Conservation (phyloP, 805 yeast species). For the Pichia occidentalis region DNA sequence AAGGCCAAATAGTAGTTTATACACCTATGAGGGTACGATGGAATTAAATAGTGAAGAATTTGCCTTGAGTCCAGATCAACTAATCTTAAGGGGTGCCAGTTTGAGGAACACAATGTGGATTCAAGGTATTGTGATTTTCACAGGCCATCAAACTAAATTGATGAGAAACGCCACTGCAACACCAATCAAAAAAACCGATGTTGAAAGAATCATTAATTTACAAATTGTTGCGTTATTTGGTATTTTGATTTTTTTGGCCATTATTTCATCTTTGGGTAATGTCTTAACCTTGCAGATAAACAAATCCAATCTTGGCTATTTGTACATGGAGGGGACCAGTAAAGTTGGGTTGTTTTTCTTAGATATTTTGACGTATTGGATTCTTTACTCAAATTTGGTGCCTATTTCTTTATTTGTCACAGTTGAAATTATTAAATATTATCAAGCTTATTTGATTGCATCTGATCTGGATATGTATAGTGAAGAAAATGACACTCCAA, state of each 20-base stretch:
- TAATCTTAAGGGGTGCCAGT: slow-evolving; percentile 91
- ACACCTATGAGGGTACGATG: slow-evolving; percentile 90
- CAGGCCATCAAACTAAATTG: slow-evolving; percentile 96
- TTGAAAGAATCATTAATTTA: slow-evolving; percentile 87
- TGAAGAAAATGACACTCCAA: slow-evolving; percentile 83
- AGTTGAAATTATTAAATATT: slow-evolving; percentile 89
- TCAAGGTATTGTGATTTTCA: slow-evolving; percentile 86
- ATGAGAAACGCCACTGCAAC: slow-evolving; percentile 99
- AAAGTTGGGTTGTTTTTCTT: slow-evolving; percentile 69
- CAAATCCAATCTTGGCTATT: slow-evolving; percentile 49
- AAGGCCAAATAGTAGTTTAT: slow-evolving; percentile 88
- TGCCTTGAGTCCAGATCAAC: slow-evolving; percentile 83
- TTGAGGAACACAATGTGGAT: slow-evolving; percentile 93
- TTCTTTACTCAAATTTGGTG: slow-evolving; percentile 90
- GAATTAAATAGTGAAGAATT: slow-evolving; percentile 50
- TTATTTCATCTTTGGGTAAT: slow-evolving; percentile 84
- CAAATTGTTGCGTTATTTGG: slow-evolving; percentile 87
- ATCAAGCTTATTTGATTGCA: slow-evolving; percentile 89
- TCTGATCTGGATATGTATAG: slow-evolving; percentile 93
- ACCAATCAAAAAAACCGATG: slow-evolving; percentile 95
- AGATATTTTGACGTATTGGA: slow-evolving; percentile 92
- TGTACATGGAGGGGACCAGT: slow-evolving; percentile 62
- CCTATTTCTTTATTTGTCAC: slow-evolving; percentile 96
- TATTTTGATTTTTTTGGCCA: slow-evolving; percentile 64
- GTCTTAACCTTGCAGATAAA: slow-evolving; percentile 62